phyloP scores from a whole-genome alignment of 164 flowering plant genomes.

The Nymphaea thermarum region DNA sequence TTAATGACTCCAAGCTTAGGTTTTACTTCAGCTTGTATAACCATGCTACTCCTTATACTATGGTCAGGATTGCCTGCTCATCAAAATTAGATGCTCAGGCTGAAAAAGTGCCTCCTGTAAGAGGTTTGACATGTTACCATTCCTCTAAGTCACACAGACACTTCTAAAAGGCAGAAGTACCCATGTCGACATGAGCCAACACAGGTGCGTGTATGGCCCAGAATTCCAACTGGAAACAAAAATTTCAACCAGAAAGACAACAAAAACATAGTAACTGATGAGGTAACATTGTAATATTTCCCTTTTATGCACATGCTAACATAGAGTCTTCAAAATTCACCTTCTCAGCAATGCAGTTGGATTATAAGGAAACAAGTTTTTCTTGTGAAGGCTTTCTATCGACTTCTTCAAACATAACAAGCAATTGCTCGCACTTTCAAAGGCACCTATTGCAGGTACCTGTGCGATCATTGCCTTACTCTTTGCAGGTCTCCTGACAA shows the following conservation, averaged over 20 bases:
- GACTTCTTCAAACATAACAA: constrained; percentile 51
- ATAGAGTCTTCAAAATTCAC: constrained; percentile 17
- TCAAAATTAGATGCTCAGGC: no score
- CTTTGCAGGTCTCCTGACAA: constrained; percentile 6
- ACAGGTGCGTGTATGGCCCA: no score
- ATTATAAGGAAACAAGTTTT: constrained; percentile 77
- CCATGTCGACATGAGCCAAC: no score
- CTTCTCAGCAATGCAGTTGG: constrained; percentile 69
- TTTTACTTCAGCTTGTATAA: no score
- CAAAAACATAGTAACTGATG: neutral
- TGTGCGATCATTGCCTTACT: constrained; percentile 4
- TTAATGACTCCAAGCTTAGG: no score
- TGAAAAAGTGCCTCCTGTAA: no score
- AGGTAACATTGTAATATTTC: neutral
- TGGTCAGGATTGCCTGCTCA: no score
- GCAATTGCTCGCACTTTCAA: constrained; percentile 46
- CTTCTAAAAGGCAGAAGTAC: no score
- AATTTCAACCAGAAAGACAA: neutral
- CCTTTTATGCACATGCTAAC: neutral
- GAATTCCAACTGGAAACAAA: neutral
- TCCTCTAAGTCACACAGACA: no score
- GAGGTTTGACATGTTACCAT: no score
- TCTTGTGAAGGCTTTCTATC: constrained; percentile 49
- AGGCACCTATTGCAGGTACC: constrained; percentile 11
- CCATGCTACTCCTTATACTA: no score